Evolutionary conservation across 495 filamentous ascomycete genomes (phyloP), one percentile per base, ranked within the genome.

Genomic region (Penicillium goetzii): DNA sequence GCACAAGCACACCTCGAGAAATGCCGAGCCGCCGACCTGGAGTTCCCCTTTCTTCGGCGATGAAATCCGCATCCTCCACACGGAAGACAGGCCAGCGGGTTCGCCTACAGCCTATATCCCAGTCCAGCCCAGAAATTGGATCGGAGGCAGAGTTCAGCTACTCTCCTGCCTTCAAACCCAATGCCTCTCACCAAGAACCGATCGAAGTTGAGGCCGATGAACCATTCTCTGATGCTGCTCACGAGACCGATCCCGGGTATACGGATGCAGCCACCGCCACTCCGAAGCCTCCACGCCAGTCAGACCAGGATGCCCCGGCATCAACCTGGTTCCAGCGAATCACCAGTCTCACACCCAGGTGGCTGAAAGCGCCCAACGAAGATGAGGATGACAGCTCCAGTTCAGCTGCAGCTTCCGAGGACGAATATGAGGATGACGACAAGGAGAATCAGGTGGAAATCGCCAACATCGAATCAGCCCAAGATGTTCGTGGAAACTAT

Each of bases 271-370:
- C 64, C 21, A 56, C 66, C 25, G 59, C 66, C 19, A 79, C 76
- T 40, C 75, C 78, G n/a, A 59, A 64, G 17, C 68, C 53, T 53
- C 49, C 60, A 34, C 68, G 52, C 17, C 67, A 60, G 32, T 57
- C 63, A 21, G 64, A 58, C 34, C 63, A 52, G 12, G 58, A 73
- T 10, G 63, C 47, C 19, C 72, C 68, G 49, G 62, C 66, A 61
- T 76, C 77, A 60, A 75, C 78, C 55, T 79, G 76, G 78, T 75
- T 78, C 54, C 67, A 73, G 49, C 68, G 58, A 66, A 74, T 81
- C 49, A 74, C 74, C n/a, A 76, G 68, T 61, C 60, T 78, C 47
- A 81, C 77, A 2, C 78, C 78, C 14, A 65, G 70, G 62, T 81
- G 78, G 78, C 58, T 79, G 59, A 78, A 74, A 72, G 73, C 74